Base-by-base conservation (phyloP, 2,329 filamentous ascomycete species). In the Aspergillus pseudoterreus region DNA sequence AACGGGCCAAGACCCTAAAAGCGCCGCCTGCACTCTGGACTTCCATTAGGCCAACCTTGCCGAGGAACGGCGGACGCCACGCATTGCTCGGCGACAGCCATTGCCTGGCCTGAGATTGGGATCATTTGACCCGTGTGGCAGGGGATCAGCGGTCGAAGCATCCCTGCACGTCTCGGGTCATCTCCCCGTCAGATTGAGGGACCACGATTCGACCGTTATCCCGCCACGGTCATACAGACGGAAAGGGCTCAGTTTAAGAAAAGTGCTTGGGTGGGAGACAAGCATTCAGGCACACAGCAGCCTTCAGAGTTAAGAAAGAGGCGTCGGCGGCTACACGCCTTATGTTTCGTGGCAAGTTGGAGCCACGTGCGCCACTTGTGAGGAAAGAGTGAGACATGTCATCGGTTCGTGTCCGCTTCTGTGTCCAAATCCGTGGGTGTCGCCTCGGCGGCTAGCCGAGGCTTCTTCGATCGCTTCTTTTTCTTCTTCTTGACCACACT, bases 391-490 rank as follows among this genome's bases (percentile, higher is more conserved):
- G 35, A 38, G 35, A 38, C 35, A 38, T 38, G 8, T n/a, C 35
- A 38, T 38, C 14, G 12, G 14, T 38, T n/a, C 5, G 12, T n/a
- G 11, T 56, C 21, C 59, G 60, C 11, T 42, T 42, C 39, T 5
- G 39, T 42, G 39, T 42, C 39, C 11, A 42, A 8, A 42, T 17
- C 39, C 2, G 39, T 17, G 17, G 4, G 10, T 12, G 19, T 17
- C 17, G 51, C 52, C 45, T 42, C 52, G 30, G 54, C 58, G 43
- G 51, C 47, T 51, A 62, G 43, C 45, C 56, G 63, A 36, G 60
- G 65, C 48, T 59, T 64, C 54, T 68, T 69, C n/a, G 51, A 52
- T 17, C 54, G 48, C 44, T 53, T 57, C 43, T 48, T 59, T 43
- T 45, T 63, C 39, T 53, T 61, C 3, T 53, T 61, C 4, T 30